A percentile compares a stretch with the other conserved stretches of the same genome.
phyloP scores from a whole-genome alignment of 2,329 filamentous ascomycete species.

The Cercospora zeina region DNA sequence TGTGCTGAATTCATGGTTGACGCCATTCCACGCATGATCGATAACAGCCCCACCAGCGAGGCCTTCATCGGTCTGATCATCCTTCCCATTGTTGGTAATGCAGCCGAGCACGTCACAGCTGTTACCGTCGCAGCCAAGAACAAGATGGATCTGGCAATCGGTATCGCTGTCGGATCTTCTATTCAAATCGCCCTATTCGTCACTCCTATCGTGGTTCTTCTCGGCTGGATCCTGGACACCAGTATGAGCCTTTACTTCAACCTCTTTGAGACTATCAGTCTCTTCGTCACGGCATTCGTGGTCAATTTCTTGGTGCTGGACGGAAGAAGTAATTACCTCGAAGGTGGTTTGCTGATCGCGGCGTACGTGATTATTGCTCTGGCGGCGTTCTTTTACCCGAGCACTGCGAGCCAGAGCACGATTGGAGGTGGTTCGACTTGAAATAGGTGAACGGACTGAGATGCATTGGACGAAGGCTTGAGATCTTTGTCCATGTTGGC shows the following conservation, averaged over 20 bases:
- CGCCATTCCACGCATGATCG: conserved; percentile 68
- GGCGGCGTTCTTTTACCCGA: conserved; percentile 53
- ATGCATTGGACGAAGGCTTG: background rate
- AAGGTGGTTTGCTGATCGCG: conserved; percentile 73
- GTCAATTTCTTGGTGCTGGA: conserved; percentile 85
- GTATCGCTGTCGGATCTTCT: conserved; percentile 74
- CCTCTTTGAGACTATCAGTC: conserved; percentile 64
- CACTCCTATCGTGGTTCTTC: conserved; percentile 72
- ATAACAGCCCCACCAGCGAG: conserved; percentile 61
- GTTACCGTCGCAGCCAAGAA: conserved; percentile 79
- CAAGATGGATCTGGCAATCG: conserved; percentile 82
- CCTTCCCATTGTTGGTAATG: conserved; percentile 79
- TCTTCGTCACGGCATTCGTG: conserved; percentile 80
- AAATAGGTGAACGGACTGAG: background rate
- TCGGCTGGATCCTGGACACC: conserved; percentile 75
- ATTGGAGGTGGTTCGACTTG: conserved; percentile 43
- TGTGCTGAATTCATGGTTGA: conserved; percentile 73
- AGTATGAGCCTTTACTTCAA: conserved; percentile 67
- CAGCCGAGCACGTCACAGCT: conserved; percentile 77
- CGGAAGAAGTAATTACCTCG: conserved; percentile 79
- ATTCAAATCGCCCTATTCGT: conserved; percentile 81
- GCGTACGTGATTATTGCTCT: conserved; percentile 76
- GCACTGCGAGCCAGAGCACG: conserved; percentile 44
- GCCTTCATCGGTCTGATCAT: conserved; percentile 80
- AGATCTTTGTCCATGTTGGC: background rate